A percentile compares a stretch with the other conserved stretches of the same genome.
phyloP scores from a whole-genome alignment of 306 rosid genomes.

The Medicago ruthenica region DNA sequence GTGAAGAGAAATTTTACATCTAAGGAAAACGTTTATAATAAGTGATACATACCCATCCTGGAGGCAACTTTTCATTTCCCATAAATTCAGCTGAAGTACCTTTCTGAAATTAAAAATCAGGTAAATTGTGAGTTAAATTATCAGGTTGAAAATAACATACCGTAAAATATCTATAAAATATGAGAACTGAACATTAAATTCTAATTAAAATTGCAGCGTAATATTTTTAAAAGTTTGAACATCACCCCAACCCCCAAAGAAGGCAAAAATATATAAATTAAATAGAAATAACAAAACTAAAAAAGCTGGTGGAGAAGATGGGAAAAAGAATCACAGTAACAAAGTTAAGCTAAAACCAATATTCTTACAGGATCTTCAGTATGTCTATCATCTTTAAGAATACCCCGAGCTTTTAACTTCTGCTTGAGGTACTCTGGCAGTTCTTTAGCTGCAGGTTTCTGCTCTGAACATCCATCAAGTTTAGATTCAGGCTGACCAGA shows the following conservation, averaged over 20 bases:
- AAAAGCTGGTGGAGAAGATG: slow-evolving; percentile 8
- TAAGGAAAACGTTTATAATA: slow-evolving; percentile 24
- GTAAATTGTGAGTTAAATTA: slow-evolving; percentile 36
- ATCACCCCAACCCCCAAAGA: slow-evolving; percentile 15
- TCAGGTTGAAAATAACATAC: slow-evolving; percentile 26
- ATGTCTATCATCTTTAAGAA: slow-evolving; percentile 64
- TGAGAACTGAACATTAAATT: slow-evolving; percentile 38
- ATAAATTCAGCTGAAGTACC: slow-evolving; percentile 50
- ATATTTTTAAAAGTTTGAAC: slow-evolving; percentile 4
- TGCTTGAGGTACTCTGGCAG: slow-evolving; percentile 89
- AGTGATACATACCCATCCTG: slow-evolving; percentile 80
- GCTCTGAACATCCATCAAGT: slow-evolving; percentile 49
- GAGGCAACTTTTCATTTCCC: slow-evolving; percentile 59
- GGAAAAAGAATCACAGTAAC: slow-evolving; percentile 17
- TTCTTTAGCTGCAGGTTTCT: slow-evolving; percentile 61
- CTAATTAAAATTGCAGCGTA: slow-evolving; percentile 10
- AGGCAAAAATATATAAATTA: background rate
- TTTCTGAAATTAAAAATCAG: slow-evolving; percentile 61
- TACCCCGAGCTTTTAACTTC: slow-evolving; percentile 90
- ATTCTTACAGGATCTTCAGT: slow-evolving; percentile 56
- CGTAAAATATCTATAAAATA: slow-evolving; percentile 18
- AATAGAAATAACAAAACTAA: background rate
- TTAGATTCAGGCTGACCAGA: slow-evolving; percentile 43
- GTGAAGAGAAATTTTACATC: slow-evolving; percentile 19
- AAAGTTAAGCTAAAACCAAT: slow-evolving; percentile 24